Base-by-base conservation (phyloP, 2,329 filamentous ascomycete genomes). In the Xylariaceae sp. region DNA sequence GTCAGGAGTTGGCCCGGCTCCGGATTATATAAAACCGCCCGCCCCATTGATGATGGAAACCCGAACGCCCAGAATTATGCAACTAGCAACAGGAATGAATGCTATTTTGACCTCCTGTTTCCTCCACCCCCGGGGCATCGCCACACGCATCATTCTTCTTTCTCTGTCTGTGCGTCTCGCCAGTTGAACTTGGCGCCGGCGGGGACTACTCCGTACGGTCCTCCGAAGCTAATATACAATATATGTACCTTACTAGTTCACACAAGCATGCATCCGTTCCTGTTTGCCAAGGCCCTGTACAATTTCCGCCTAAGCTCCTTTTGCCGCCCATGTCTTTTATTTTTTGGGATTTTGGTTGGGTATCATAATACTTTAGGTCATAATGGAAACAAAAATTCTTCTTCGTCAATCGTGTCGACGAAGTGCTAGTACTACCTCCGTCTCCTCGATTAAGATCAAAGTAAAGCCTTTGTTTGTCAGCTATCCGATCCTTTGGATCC, bases 11-110 rank as follows among this genome's bases (percentile, higher is more conserved):
- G 58, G 56, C 60, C 23, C 58, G 30, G 39, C 55, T 59, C 59
- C 56, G 39, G 23, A 30, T 30, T 30, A 55, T 58, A n/a, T 35
- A 51, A 53, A 57, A 44, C 64, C 49, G 59, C 58, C 57, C 61
- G 23, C 23, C 23, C 23, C 23, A 30, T 18, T 18, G 17, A 18
- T 30, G 23, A 30, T 30, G 48, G 61, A 58, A 65, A 58, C 67
- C 65, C 55, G 51, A 70, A 70, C 68, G 67, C 68, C 68, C 23
- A 30, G 5, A 54, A 64, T 58, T 68, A 69, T 70, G 68, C 66
- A 68, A 54, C 61, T 55, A 57, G 48, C 50, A 61, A 56, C 44
- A 59, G 23, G 23, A 30, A 30, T 30, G 23, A 30, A 65, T 64
- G 58, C 60, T 57, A 56, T 59, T 61, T 13, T 41, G 37, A 10